Evolutionary conservation across 1,139 yeast genomes (phyloP), one percentile per base, ranked within the genome.

Genomic region (Yamadazyma aaseri): DNA sequence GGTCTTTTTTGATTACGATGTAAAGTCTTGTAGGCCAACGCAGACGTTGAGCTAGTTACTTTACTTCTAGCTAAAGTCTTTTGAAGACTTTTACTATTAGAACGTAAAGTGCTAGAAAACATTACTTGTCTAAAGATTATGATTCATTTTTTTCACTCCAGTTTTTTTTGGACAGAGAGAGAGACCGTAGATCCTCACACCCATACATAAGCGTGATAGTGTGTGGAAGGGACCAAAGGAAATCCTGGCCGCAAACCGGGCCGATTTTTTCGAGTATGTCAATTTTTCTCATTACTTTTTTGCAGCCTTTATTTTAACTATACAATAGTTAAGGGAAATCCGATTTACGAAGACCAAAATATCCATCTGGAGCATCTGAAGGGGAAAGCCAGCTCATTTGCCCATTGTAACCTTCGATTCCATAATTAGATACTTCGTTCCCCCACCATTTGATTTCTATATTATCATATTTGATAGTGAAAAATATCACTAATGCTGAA

Each of bases 21-120:
- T 47, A 90, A 71, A 24, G 87, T 83, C 64, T 92, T 92, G 70
- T 92, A 92, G 11, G 97, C 96, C 60, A 92, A 70, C 3, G 97
- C 97, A 17, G 96, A 81, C n/a, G 96, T 89, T 18, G 96, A 86
- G 28, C 86, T 76, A 17, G 66, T 55, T 12, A 33, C 36, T 27
- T 46, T 46, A 14, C 36, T 33, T 33, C 50, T 44, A 16, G 32
- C 31, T n/a, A 36, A 9, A n/a, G 28, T 26, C 23, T 22, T 29
- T 15, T 29, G 30, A 24, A 26, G 6, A 22, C 28, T 22, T 9
- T 9, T 24, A 14, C 12, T 20, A 8, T 18, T 20, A 24, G 30
- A 26, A 17, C 40, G 36, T 20, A 36, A 30, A 33, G 34, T 23
- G 23, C 20, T 26, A 16, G 29, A 26, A 15, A 36, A 25, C 40